Base-by-base conservation (phyloP, 306 rosid genomes). In the Casuarina equisetifolia region DNA sequence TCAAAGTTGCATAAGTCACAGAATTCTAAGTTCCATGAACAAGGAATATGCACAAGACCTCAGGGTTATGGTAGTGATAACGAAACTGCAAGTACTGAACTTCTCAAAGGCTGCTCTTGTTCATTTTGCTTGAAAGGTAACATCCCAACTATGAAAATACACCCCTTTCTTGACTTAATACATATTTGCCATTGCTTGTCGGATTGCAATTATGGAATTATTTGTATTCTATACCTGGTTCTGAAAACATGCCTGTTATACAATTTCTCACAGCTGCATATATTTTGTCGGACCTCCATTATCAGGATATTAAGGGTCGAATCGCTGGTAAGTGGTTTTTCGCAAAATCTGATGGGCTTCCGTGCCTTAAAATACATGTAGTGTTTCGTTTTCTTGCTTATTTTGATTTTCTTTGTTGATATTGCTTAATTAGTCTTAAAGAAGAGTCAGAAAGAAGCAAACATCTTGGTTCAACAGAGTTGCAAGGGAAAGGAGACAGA, bases 241-340 rank as follows among this genome's bases (percentile, higher is more conserved):
- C 70, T 90, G 46, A 64, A 39, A 71, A n/a, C 68, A 74, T 73
- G 70, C 15, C 38, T 78, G 70, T 74, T 84, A 49, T 76, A 11
- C 50, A 36, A 83, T 66, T 73, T 82, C 58, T 79, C 66, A 75
- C 87, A 95, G 96, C 96, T 86, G 95, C 85, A 71, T 82, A 86
- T 82, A 89, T 95, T 36, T 91, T 91, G 97, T 79, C 96, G 74
- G 99, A 95, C 77, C 93, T 92, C 48, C 91, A 91, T 85, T 95
- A 91, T 87, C 97, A 92, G 80, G 99, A 95, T 76, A 87, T 89
- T 71, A 92, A 88, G 87, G 97, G 96, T 66, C 91, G 96, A 73
- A 80, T 92, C 53, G 52, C 85, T n/a, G 96, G 97, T 91, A 82
- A 84, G 87, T 75, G 32, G 32, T 45, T 53, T 32, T 44, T 25